Evolutionary conservation across 306 rosid genomes (phyloP), one percentile per base, ranked within the genome.

Genomic region (Fagus crenata): DNA sequence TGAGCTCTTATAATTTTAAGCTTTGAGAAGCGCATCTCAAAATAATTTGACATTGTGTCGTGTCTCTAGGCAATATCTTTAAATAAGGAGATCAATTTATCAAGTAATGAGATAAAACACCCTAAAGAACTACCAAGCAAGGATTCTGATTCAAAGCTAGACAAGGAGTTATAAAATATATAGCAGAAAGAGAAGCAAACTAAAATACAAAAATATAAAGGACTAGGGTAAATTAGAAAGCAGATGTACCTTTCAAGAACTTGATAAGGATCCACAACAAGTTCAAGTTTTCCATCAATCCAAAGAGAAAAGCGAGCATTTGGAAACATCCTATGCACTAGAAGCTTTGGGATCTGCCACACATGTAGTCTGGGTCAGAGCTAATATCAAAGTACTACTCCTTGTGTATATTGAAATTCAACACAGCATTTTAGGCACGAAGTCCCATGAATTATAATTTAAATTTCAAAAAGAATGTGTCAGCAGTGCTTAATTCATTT

Each of bases 271-370:
- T 94, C 97, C 69, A 87, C 95, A 59, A 89, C 87, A 87, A 94
- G 98, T 84, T 92, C 90, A 79, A 94, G 98, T 80, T 94, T 92
- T 77, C 98, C 98, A 78, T 94, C 98, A 55, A 90, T 43, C 97
- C 98, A 94, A 67, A 94, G 81, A 39, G 98, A 92, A 85, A 83
- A 94, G 81, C 96, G 93, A 49, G 91, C 92, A 89, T 89, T 90
- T 43, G 98, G 98, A 89, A 85, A 84, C 90, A 92, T 68, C 81
- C 97, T 89, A 85, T 94, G 98, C 88, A 94, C 58, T 73, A 94
- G 73, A 78, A 94, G 96, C 90, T 94, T 94, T 11, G 98, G 98
- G 81, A 94, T 89, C 98, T 94, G 93, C 64, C 75, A 58, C 74
- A 77, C 79, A 73, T 75, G 67, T 69, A 67, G 71, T 61, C 51